Evolutionary conservation across 108 stramenopile species (phyloP).

Genomic region (Pinguiococcus pyrenoidosus): DNA sequence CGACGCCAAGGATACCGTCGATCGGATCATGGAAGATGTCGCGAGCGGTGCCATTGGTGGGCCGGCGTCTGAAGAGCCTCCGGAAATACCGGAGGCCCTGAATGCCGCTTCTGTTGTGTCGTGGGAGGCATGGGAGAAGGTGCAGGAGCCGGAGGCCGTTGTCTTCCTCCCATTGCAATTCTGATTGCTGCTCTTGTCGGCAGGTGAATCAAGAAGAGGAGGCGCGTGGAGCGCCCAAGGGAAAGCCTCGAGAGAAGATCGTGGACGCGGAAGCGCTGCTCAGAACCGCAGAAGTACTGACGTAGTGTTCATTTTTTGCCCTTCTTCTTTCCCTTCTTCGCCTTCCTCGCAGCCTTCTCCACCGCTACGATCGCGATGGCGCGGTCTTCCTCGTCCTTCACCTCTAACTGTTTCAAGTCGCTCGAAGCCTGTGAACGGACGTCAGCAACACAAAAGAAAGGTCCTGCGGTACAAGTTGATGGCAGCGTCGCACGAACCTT

Average conservation of each 20-base stretch:
- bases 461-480: too few species aligned
- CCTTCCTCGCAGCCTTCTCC: conserved; percentile 12
- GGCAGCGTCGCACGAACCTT: too few species aligned
- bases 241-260: conserved; percentile 32
- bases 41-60: background rate
- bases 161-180: background rate
- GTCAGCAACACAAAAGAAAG: too few species aligned
- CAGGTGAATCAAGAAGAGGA: conserved; percentile 20
- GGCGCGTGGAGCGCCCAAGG: conserved; percentile 4
- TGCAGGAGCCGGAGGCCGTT: background rate
- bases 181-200: background rate
- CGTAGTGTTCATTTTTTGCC: too few species aligned
- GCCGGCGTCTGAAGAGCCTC: background rate
- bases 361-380: conserved; percentile 2
- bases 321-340: conserved; percentile 10
- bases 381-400: conserved; percentile 12
- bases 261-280: conserved; percentile 16
- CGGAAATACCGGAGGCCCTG: background rate
- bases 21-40: conserved; percentile 56
- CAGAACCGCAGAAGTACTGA: too few species aligned
- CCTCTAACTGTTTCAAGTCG: background rate
- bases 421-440: too few species aligned
- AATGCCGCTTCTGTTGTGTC: background rate
- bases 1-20: conserved; percentile 82
- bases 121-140: background rate